Percentiles rank a stretch among this genome's conserved stretches.
Evolutionary conservation across 176 grass and related monocot species (phyloP).

Genomic region (Triticum turgidum): DNA sequence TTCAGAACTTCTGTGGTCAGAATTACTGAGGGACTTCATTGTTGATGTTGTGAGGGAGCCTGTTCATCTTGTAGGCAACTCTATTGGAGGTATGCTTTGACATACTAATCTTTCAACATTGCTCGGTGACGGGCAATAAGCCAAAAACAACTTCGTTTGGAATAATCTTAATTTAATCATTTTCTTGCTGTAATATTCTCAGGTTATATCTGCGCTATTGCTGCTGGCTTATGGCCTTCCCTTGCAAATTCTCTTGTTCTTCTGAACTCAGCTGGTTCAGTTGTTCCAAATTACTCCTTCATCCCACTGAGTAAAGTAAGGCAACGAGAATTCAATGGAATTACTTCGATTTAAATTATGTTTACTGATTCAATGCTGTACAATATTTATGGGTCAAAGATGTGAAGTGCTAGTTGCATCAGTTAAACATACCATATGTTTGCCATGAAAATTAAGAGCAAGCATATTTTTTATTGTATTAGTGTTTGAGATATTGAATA

Average conservation of each 20-base stretch:
- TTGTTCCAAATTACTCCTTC: conserved; percentile 74
- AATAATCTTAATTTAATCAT: neutral
- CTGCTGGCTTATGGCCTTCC: conserved; percentile 79
- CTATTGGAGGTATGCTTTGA: conserved; percentile 74
- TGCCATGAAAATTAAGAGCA: too few species aligned
- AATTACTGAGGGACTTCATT: conserved; percentile 82
- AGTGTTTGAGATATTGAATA: neutral
- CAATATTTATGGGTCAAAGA: conserved; percentile 23
- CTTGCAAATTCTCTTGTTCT: conserved; percentile 83
- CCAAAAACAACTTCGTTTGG: neutral
- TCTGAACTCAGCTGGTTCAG: conserved; percentile 83
- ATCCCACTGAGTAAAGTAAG: conserved; percentile 72
- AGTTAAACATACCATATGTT: neutral
- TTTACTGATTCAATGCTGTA: neutral
- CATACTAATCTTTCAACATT: conserved; percentile 22
- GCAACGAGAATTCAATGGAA: conserved; percentile 1
- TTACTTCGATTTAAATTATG: neutral
- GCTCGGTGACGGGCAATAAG: neutral
- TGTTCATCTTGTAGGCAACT: conserved; percentile 92
- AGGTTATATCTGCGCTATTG: conserved; percentile 81
- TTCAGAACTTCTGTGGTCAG: conserved; percentile 88
- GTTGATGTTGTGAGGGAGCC: conserved; percentile 74
- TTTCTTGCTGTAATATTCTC: conserved; percentile 24
- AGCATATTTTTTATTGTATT: neutral
- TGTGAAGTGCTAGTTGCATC: conserved; percentile 11